Base-by-base conservation (phyloP, 495 filamentous ascomycete species). In the Aeminium ludgeri region DNA sequence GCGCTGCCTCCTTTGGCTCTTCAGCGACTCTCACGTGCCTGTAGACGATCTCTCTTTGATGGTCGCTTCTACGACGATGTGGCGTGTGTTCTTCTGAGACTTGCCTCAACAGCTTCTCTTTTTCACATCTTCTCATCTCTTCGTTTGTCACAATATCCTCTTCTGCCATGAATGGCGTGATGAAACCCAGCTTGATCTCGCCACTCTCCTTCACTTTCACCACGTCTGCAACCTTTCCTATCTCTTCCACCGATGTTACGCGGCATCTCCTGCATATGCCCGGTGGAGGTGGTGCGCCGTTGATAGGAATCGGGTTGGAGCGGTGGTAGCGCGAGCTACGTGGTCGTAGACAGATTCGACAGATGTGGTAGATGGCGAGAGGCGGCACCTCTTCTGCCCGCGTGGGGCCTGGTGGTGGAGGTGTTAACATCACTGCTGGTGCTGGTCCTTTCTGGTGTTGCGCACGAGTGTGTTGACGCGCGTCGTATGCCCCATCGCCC, bases 311-410 rank as follows among this genome's bases (percentile, higher is more conserved):
- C 7, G 48, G 48, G 18, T 51, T 44, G 20, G 43, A 37, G 31
- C 43, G 38, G 23, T 51, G 48, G 33, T 47, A 51, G 20, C 40
- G 38, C 5, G 34, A 20, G 32, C 48, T 51, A 7, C 48, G 48
- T 15, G 48, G 38, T 12, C 44, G 38, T 11, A 51, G 20, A 29
- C 48, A 51, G 10, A 51, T 40, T 29, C 48, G 43, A 40, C 44
- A 51, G 40, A 51, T 51, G 36, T 51, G 48, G 38, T 44, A 50
- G 31, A 50, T 31, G 6, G 48, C 48, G 15, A 50, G 36, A 3
- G 48, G 48, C 16, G 48, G 43, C 2, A 50, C 34, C n/a, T 46
- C 11, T 18, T n/a, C 7, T 30, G n/a, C 36, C 31, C 6, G 19
- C 5, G 8, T 34, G 8, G 3, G 23, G 8, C 3, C 17, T 2